Evolutionary conservation across 2,329 filamentous ascomycete species (phyloP).

Genomic region (Ceratocystis papillata): DNA sequence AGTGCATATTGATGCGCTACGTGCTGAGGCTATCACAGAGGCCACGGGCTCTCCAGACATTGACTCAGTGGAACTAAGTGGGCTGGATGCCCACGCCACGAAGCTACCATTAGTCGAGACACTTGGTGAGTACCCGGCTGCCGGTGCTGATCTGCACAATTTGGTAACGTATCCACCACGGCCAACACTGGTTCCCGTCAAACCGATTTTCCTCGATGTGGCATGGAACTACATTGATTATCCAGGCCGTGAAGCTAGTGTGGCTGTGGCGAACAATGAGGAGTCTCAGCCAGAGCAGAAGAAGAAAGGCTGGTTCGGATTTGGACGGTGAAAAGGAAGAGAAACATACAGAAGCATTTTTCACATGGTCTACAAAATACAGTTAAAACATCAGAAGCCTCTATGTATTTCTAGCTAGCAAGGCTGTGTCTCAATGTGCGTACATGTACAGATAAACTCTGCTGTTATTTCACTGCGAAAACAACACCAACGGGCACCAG

Average conservation of each 20-base stretch:
- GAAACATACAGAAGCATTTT: neutral
- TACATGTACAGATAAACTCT: neutral
- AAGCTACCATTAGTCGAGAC: conserved; percentile 57
- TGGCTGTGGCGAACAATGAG: conserved; percentile 29
- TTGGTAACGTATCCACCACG: conserved; percentile 75
- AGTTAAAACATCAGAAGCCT: too few relatives aligned
- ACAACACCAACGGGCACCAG: neutral
- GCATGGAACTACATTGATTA: conserved; percentile 98
- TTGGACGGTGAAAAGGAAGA: conserved; percentile 39
- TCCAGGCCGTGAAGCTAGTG: conserved; percentile 45
- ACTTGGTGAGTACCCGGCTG: conserved; percentile 60
- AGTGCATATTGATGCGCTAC: conserved; percentile 65
- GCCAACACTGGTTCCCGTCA: conserved; percentile 73
- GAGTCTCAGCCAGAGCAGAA: conserved; percentile 37
- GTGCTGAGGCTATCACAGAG: conserved; percentile 38
- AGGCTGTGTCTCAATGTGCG: neutral
- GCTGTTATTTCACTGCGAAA: neutral
- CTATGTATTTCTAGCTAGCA: neutral
- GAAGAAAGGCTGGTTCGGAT: conserved; percentile 71
- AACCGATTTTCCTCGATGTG: conserved; percentile 90
- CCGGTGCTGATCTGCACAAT: conserved; percentile 60
- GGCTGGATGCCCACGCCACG: neutral
- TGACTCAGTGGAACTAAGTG: too few relatives aligned
- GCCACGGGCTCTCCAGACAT: conserved; percentile 25
- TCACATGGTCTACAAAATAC: neutral